Conservation (phyloP, 768 basidiomycete species). For the Gelatoporia subvermispora region DNA sequence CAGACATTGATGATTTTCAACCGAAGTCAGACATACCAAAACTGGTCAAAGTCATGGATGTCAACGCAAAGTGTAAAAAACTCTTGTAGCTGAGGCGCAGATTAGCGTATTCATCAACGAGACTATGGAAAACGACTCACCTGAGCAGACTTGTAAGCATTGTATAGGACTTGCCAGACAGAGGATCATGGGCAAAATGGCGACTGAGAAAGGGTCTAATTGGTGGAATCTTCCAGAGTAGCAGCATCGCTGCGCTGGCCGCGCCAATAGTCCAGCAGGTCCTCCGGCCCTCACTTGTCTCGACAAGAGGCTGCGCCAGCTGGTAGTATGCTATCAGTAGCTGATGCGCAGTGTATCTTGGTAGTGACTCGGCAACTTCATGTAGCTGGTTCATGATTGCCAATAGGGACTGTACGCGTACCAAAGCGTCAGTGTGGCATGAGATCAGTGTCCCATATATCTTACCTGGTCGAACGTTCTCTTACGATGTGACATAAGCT, state of each 20-base stretch:
- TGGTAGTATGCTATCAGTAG: constrained; percentile 35
- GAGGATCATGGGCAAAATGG: constrained; percentile 72
- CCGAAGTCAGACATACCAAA: constrained; percentile 51
- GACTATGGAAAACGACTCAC: constrained; percentile 31
- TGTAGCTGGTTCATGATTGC: no score
- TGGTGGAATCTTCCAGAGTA: constrained; percentile 72
- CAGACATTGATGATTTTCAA: neutral
- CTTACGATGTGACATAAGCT: no score
- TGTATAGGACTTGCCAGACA: constrained; percentile 73
- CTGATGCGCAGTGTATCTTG: no score
- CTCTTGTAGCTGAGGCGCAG: constrained; percentile 51
- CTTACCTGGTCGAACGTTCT: no score
- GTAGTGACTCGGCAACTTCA: no score
- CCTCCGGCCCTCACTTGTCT: constrained; percentile 68
- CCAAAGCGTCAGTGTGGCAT: no score
- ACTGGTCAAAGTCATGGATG: constrained; percentile 76
- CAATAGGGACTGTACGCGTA: no score
- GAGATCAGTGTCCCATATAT: no score
- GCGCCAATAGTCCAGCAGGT: constrained; percentile 71
- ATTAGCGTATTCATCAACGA: neutral
- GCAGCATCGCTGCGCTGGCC: constrained; percentile 64
- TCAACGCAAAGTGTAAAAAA: constrained; percentile 68
- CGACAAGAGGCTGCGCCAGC: constrained; percentile 59
- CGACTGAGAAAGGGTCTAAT: constrained; percentile 58
- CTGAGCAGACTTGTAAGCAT: constrained; percentile 82